These are phyloP conservation scores for Rhodosporidiobolus sp. DNA, from an alignment of 768 basidiomycete genomes.

Conservation along the genomic window DNA sequence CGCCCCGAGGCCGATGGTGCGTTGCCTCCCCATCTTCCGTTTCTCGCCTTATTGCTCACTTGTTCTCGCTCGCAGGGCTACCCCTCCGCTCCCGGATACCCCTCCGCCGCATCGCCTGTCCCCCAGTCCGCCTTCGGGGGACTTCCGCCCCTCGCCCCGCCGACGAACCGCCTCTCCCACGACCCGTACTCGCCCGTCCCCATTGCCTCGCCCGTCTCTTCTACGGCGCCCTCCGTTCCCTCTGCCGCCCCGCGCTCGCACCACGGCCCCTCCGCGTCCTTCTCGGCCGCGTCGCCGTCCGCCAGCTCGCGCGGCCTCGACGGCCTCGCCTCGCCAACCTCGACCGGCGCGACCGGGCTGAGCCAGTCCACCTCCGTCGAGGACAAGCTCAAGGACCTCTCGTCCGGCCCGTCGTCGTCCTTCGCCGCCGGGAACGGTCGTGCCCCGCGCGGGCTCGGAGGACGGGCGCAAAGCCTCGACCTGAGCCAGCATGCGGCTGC, in stretches of 20 bases:
- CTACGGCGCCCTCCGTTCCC: background rate
- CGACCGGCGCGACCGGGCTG: background rate
- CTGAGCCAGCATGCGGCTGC: constrained; percentile 62
- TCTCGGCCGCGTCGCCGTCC: constrained; percentile 14
- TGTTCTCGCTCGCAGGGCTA: constrained; percentile 28
- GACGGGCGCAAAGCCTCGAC: constrained; percentile 85
- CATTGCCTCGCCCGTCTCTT: background rate
- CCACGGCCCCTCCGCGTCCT: constrained; percentile 28
- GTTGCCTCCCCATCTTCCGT: background rate
- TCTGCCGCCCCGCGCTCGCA: constrained; percentile 39
- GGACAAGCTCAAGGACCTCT: constrained; percentile 30
- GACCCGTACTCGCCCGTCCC: constrained; percentile 67
- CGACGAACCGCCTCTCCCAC: constrained; percentile 74
- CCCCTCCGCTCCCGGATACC: constrained; percentile 32
- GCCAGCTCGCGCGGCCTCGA: constrained; percentile 44
- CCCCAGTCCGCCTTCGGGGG: constrained; percentile 19
- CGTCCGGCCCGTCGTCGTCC: background rate
- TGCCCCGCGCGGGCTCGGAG: constrained; percentile 76
- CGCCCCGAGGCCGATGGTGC: constrained; percentile 26
- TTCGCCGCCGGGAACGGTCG: background rate
- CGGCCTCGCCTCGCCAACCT: no score
- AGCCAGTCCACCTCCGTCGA: constrained; percentile 15
- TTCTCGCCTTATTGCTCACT: background rate
- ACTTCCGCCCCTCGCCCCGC: constrained; percentile 61
- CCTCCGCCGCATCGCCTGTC: background rate